Conservation (phyloP, 2,329 filamentous ascomycete genomes). For the Pseudogymnoascus sp. region DNA sequence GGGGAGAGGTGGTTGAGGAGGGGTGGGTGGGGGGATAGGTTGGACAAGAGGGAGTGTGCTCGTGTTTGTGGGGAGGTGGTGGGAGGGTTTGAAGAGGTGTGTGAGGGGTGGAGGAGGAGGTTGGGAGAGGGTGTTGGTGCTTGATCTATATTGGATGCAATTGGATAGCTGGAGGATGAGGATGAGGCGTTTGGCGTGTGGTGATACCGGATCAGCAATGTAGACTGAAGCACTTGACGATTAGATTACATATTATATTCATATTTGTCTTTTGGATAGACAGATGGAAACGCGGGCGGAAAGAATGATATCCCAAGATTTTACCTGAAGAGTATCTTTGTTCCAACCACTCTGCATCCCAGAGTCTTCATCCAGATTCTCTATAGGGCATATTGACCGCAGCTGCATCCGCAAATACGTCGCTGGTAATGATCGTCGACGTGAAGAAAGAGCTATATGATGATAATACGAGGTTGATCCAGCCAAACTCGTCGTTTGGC, state of each 20-base stretch:
- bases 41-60: constrained; percentile 72
- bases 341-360: background rate
- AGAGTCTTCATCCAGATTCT: background rate
- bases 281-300: background rate
- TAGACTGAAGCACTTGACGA: background rate
- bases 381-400: too few species aligned
- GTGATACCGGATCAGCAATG: background rate
- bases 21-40: constrained; percentile 73
- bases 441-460: background rate
- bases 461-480: background rate
- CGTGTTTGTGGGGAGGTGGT: constrained; percentile 80
- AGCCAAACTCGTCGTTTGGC: background rate
- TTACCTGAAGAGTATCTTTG: background rate
- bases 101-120: constrained; percentile 72
- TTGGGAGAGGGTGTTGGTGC: constrained; percentile 33
- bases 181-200: background rate
- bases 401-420: too few species aligned
- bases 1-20: constrained; percentile 72
- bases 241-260: background rate
- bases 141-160: background rate
- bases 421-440: background rate
- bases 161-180: background rate
- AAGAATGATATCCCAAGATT: background rate
- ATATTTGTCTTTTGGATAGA: background rate
- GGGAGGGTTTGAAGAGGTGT: constrained; percentile 85